A percentile compares a stretch with the other conserved stretches of the same genome.
Evolutionary conservation across 2,329 filamentous ascomycete species (phyloP).

Genomic region (Beauveria caledonica): DNA sequence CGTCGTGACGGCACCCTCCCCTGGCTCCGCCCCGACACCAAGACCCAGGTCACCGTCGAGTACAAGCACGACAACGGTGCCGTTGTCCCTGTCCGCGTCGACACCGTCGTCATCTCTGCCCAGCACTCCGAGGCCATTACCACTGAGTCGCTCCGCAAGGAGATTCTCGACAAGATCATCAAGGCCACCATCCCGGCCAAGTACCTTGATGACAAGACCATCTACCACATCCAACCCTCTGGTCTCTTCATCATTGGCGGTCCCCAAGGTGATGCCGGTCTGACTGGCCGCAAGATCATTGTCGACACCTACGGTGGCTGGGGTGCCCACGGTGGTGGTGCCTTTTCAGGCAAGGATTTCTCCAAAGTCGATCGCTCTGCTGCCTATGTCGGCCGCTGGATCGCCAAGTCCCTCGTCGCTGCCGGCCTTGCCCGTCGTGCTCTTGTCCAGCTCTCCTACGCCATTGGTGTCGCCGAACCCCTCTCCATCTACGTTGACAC

Average conservation of each 20-base stretch:
- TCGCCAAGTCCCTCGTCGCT: conserved; percentile 93
- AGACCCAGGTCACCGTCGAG: conserved; percentile 99
- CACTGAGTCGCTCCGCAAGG: conserved; percentile 86
- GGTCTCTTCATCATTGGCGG: conserved; percentile 99
- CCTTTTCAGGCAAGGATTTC: conserved; percentile 99
- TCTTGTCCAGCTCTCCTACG: conserved; percentile 97
- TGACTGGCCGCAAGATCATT: conserved; percentile 98
- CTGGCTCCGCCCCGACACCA: conserved; percentile 97
- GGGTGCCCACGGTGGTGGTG: conserved; percentile 99
- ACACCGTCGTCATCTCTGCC: conserved; percentile 94
- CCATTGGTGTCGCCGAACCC: conserved; percentile 96
- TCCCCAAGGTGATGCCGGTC: conserved; percentile 95
- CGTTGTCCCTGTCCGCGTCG: conserved; percentile 82
- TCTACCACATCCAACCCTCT: conserved; percentile 99
- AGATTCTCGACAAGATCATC: conserved; percentile 96
- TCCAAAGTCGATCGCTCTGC: conserved; percentile 99
- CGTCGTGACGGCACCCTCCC: conserved; percentile 80
- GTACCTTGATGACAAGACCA: conserved; percentile 85
- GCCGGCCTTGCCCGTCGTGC: conserved; percentile 84
- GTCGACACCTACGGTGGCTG: conserved; percentile 99
- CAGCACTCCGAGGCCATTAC: conserved; percentile 85
- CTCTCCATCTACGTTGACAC: conserved; percentile 96
- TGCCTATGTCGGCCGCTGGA: conserved; percentile 95
- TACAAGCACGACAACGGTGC: conserved; percentile 95
- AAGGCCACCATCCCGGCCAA: conserved; percentile 87